Evolutionary conservation across 306 rosid species (phyloP), one percentile per base, ranked within the genome.

Genomic region (Arachis stenosperma): DNA sequence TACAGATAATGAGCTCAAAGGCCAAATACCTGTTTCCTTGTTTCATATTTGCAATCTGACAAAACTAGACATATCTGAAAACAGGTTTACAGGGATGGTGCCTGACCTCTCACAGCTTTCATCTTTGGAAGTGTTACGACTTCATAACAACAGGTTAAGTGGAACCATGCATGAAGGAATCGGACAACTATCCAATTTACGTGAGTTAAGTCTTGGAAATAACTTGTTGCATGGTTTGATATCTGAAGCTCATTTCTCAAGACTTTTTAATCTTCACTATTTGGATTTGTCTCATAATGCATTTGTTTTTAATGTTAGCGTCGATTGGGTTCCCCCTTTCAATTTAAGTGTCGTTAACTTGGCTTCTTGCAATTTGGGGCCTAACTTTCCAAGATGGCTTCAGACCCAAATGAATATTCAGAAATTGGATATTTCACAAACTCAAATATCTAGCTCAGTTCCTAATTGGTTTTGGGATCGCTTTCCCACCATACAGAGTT

Each of bases 401-500:
- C 57, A 52, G 9, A 52, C 22, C 15, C 57, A 8, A 5, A 10
- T 10, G 4, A 4, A 14, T 1, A 1, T 40, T 0, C 1, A 0
- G 0, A 0, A 0, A 0, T 13, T 75, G 37, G 14, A 66, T 48
- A 47, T 51, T 10, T 52, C 73, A 10, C 0, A 13, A 5, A 8
- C 75, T 5, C 29, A 22, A 12, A 78, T 72, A 57, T 78, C 69
- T 8, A 44, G 67, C 2, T 17, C 15, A 3, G 11, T 73, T 5
- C 79, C 61, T 0, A 9, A 8, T 15, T 73, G 79, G 78, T 61
- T 60, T 41, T 79, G 79, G 83, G 12, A 33, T 17, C 17, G 17
- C 17, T 17, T 17, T 17, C 17, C 17, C 17, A 39, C 2, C 3
- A 1, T 0, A 14, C 12, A 0, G 0, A 0, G 2, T 4, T 7